Evolutionary conservation across 345 rosid genomes (phyloP).

Genomic region (Eutrema japonicum): DNA sequence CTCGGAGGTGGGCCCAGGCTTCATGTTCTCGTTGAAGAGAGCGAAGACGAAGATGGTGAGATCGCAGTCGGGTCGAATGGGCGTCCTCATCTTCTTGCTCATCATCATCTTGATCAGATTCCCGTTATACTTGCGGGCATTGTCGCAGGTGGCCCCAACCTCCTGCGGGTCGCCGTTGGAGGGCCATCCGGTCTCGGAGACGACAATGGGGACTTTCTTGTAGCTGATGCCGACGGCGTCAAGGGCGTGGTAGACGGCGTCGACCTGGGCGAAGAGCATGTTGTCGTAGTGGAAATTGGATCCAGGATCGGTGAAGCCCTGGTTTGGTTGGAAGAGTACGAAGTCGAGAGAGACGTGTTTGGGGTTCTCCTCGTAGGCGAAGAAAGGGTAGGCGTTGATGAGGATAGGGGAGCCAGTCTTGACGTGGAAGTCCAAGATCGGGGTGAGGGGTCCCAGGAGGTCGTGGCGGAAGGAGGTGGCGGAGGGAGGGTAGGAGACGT

Average conservation of each 20-base stretch:
- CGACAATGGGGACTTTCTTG: conserved; percentile 69
- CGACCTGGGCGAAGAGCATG: conserved; percentile 97
- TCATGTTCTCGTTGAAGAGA: conserved; percentile 94
- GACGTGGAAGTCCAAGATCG: conserved; percentile 69
- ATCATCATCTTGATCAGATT: conserved; percentile 72
- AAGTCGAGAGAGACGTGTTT: conserved; percentile 74
- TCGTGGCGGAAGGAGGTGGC: conserved; percentile 79
- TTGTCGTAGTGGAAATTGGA: conserved; percentile 81
- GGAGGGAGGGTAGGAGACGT: conserved; percentile 86
- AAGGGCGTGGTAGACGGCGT: conserved; percentile 80
- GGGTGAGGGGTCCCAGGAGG: conserved; percentile 57
- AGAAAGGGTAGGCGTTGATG: conserved; percentile 94
- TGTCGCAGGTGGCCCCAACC: conserved; percentile 76
- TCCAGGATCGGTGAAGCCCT: conserved; percentile 70
- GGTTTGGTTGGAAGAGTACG: conserved; percentile 81
- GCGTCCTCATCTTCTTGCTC: conserved; percentile 73
- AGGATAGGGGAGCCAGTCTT: conserved; percentile 75
- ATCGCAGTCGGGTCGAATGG: conserved; percentile 75
- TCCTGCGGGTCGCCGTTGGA: conserved; percentile 87
- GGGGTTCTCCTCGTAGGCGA: conserved; percentile 85
- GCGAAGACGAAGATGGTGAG: conserved; percentile 86
- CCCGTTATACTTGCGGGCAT: conserved; percentile 88
- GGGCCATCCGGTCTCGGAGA: conserved; percentile 99
- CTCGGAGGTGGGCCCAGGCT: conserved; percentile 96
- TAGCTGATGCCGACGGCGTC: conserved; percentile 52